Evolutionary conservation across 2,329 filamentous ascomycete species (phyloP).

Genomic region (Penicillium sp.): DNA sequence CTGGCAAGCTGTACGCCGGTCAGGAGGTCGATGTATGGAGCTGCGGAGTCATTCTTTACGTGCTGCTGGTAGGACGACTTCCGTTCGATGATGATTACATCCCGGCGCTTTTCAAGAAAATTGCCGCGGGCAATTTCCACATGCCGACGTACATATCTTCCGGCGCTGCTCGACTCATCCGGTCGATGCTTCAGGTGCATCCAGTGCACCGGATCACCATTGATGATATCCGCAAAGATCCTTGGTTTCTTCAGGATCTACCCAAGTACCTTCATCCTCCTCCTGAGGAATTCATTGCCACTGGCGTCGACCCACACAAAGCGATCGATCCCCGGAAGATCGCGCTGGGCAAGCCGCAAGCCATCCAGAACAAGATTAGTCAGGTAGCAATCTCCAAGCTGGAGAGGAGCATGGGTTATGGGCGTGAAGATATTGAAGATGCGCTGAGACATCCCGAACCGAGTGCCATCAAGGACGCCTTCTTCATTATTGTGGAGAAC

Average conservation of each 20-base stretch:
- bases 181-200: conserved; percentile 93
- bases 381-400: conserved; percentile 93
- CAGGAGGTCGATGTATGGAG: conserved; percentile 93
- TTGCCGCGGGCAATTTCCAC: conserved; percentile 89
- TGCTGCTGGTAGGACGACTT: conserved; percentile 69
- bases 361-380: conserved; percentile 87
- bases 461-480: conserved; percentile 97
- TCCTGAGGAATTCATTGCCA: conserved; percentile 89
- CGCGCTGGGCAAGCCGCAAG: conserved; percentile 75
- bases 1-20: conserved; percentile 94
- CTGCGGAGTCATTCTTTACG: conserved; percentile 70
- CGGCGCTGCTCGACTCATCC: conserved; percentile 76
- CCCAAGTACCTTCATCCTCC: conserved; percentile 85
- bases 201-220: conserved; percentile 94
- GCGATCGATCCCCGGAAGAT: conserved; percentile 84
- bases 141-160: conserved; percentile 89
- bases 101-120: conserved; percentile 96
- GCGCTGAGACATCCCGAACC: conserved; percentile 90
- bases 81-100: conserved; percentile 99
- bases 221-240: conserved; percentile 87
- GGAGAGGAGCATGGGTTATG: conserved; percentile 97
- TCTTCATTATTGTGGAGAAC: conserved; percentile 96
- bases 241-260: conserved; percentile 90
- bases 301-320: conserved; percentile 90
- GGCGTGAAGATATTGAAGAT: conserved; percentile 91